phyloP scores from a whole-genome alignment of 2,329 filamentous ascomycete species.

The Fusarium palustre region DNA sequence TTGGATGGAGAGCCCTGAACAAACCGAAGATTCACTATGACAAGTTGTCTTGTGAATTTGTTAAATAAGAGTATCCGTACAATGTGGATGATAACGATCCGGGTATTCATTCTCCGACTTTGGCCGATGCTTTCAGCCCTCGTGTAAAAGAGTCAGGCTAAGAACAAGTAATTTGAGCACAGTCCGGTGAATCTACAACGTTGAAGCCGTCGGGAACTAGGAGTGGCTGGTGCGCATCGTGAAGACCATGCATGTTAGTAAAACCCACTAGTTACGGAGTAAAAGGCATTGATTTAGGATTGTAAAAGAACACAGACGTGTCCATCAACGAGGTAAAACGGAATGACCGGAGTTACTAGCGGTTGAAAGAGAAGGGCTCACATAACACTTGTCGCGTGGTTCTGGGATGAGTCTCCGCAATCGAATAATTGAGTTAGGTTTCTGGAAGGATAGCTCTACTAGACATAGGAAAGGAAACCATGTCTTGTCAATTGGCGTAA shows the following conservation, averaged over 20 bases:
- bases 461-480: background rate
- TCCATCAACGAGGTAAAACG: background rate
- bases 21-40: constrained; percentile 32
- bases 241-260: background rate
- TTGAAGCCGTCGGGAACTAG: constrained; percentile 20
- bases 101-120: constrained; percentile 34
- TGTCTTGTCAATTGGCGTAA: background rate
- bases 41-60: background rate
- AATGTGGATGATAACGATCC: background rate
- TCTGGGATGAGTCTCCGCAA: constrained; percentile 15
- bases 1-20: constrained; percentile 24
- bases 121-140: constrained; percentile 35
- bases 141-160: background rate
- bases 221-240: constrained; percentile 37
- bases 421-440: constrained; percentile 26
- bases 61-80: background rate
- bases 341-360: background rate
- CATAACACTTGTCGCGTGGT: constrained; percentile 8
- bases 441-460: constrained; percentile 33
- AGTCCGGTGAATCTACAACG: constrained; percentile 15
- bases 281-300: constrained; percentile 18
- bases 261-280: background rate
- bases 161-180: constrained; percentile 14
- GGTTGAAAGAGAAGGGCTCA: background rate
- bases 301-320: constrained; percentile 13